Conservation (phyloP, 2,329 filamentous ascomycete genomes). For the Clonostachys byssicola region DNA sequence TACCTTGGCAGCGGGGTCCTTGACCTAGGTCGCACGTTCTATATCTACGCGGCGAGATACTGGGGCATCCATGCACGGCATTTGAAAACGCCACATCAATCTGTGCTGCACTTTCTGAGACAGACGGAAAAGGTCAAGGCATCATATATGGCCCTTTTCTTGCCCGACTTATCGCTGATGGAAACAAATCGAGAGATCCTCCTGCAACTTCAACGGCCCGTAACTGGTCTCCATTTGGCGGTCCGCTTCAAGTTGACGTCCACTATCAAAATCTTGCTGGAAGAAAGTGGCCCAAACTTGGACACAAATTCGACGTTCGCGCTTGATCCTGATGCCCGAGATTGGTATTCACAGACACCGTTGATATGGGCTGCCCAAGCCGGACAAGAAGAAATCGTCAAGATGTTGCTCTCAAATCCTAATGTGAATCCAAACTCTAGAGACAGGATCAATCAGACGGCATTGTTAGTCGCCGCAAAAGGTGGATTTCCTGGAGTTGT, state of each 20-base stretch:
- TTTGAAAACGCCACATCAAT: neutral
- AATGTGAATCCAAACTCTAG: neutral
- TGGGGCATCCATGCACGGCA: constrained; percentile 1
- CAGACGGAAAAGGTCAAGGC: no score
- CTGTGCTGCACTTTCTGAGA: no score
- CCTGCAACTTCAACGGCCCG: neutral
- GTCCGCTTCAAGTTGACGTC: neutral
- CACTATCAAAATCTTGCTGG: neutral
- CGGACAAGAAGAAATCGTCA: neutral
- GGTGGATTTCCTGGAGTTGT: neutral
- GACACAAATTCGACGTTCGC: no score
- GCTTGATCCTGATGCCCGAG: neutral
- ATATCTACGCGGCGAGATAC: neutral
- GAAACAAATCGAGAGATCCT: no score
- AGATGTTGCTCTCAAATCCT: neutral
- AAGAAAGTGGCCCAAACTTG: neutral
- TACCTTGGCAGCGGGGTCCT: neutral
- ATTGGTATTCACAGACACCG: neutral
- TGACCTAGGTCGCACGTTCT: neutral
- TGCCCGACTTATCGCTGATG: neutral
- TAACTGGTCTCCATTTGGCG: constrained; percentile 1
- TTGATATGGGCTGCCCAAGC: constrained; percentile 1
- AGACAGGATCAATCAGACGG: neutral
- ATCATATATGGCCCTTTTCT: neutral
- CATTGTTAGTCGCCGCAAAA: neutral